These are phyloP conservation scores for Trichoderma lentiforme DNA, from an alignment of 2,329 filamentous ascomycete genomes.

Conservation along the genomic window DNA sequence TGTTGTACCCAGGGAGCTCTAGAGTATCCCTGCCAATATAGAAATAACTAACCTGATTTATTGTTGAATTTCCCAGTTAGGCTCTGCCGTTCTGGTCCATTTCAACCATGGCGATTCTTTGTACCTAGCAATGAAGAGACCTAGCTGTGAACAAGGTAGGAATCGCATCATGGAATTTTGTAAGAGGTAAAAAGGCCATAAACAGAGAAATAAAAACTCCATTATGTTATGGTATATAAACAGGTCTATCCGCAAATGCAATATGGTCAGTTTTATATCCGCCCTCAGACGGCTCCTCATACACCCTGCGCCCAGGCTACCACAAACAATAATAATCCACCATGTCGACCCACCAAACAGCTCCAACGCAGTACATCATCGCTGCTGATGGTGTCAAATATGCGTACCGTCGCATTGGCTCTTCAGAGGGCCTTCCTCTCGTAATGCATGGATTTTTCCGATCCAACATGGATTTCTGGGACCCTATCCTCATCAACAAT, in stretches of 20 bases:
- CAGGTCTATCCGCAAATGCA: neutral
- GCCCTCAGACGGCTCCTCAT: neutral
- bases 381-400: neutral
- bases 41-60: neutral
- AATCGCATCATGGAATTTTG: neutral
- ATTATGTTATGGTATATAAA: neutral
- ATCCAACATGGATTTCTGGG: neutral
- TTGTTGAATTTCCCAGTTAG: neutral
- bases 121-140: neutral
- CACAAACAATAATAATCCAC: neutral
- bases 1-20: neutral
- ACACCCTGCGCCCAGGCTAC: neutral
- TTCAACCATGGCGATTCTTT: neutral
- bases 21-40: neutral
- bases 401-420: neutral
- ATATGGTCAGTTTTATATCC: neutral
- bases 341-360: neutral
- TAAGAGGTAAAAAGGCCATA: neutral
- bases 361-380: neutral
- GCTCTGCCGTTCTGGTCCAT: neutral
- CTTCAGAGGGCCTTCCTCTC: neutral
- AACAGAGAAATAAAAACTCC: neutral
- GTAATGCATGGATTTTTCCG: neutral
- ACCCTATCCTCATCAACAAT: constrained; percentile 6
- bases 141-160: neutral